Percentiles rank a stretch among this genome's conserved stretches.
Conservation (phyloP, 2,329 filamentous ascomycete genomes). For the Ascochyta fabae region DNA sequence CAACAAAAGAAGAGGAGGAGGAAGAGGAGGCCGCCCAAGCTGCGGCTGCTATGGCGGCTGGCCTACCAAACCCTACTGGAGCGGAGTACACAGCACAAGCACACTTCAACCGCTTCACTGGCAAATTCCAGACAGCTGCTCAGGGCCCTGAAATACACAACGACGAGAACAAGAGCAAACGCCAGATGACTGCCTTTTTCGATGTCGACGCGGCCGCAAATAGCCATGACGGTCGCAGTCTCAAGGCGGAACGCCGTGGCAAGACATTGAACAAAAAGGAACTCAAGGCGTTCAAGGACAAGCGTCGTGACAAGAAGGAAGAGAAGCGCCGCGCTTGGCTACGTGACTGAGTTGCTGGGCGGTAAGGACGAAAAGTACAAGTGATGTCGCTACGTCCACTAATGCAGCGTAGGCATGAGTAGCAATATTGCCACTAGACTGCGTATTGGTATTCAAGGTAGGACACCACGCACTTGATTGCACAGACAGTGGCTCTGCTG, state of each 20-base stretch:
- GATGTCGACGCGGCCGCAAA: slow-evolving; percentile 95
- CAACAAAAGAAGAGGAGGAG: slow-evolving; percentile 51
- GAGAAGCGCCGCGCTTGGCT: slow-evolving; percentile 94
- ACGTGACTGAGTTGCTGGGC: slow-evolving; percentile 67
- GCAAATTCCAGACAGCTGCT: slow-evolving; percentile 74
- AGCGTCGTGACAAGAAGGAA: slow-evolving; percentile 86
- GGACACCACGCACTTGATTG: slow-evolving; percentile 3
- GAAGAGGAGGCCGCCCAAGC: slow-evolving; percentile 35
- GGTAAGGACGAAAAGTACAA: slow-evolving; percentile 38
- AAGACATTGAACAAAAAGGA: slow-evolving; percentile 87
- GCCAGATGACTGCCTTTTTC: slow-evolving; percentile 94
- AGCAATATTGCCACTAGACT: neutral
- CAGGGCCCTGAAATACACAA: slow-evolving; percentile 77
- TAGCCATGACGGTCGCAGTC: slow-evolving; percentile 83
- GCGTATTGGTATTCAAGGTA: slow-evolving; percentile 24
- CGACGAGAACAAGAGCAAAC: slow-evolving; percentile 83
- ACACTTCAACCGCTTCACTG: slow-evolving; percentile 91
- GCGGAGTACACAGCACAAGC: slow-evolving; percentile 69
- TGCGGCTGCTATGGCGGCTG: slow-evolving; percentile 35
- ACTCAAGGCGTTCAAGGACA: slow-evolving; percentile 89
- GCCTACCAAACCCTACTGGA: slow-evolving; percentile 31
- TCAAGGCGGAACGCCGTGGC: slow-evolving; percentile 86
- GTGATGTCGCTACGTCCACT: slow-evolving; percentile 34
- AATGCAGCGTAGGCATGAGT: slow-evolving; percentile 32
- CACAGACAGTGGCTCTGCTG: neutral